Base-by-base conservation (phyloP, 768 basidiomycete genomes). In the Candolleomyces efflorescens region DNA sequence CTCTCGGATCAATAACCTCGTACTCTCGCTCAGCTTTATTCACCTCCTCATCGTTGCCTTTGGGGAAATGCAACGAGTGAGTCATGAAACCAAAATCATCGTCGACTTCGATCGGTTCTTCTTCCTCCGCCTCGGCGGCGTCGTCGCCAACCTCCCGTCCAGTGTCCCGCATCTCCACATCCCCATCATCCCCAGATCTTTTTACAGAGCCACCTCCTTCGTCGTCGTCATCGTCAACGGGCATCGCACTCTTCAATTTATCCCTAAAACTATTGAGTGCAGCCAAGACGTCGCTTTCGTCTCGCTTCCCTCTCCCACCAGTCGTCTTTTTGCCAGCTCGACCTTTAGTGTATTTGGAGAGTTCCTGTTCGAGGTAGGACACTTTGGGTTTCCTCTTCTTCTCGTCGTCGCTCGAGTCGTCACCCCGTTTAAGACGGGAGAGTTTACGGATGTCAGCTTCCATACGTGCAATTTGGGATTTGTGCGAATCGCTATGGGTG, bases 401-500 rank as follows among this genome's bases (percentile, higher is more conserved):
- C 45, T 92, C 88, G 32, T 88, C 89, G 63, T 89, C 89, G 44
- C 82, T 85, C 23, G 78, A 79, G 13, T 76, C 75, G 1, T 78
- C 82, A 24, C 78, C 81, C 9, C 80, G 32, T 32, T 32, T 82
- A 44, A 78, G 80, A 60, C 85, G 84, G 26, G 83, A 78, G 6
- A 96, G 82, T 60, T 83, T 87, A 23, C 91, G 87, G 55, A 98
- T 89, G 46, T 93, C 90, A 6, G 84, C 85, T 70, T 98, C 92
- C 86, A 98, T 91, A 64, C 82, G 87, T 63, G 86, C 87, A 52
- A 97, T 91, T 68, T 94, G 86, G 6, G 83, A 77, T 65, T 87
- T 82, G 20, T 90, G 88, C 11, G 81, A 71, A 36, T 78, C 78
- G 53, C 32, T 32, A 32, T 32, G 32, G 7, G 32, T 32, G 5